Conservation (phyloP, 169 alveolate genomes). For the Plasmodium chabaudi region DNA sequence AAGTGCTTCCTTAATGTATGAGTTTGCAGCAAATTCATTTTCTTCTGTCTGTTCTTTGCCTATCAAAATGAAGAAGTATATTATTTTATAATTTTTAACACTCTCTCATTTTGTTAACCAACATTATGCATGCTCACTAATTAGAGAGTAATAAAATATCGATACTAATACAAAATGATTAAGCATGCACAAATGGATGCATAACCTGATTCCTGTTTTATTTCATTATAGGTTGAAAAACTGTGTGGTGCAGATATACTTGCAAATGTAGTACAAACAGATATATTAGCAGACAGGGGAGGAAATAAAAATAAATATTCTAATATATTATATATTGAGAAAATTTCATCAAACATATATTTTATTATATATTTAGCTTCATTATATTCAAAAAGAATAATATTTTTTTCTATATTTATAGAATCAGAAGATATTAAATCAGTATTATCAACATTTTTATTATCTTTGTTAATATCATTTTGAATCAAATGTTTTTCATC, state of each 20-base stretch:
- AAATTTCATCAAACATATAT: conserved; percentile 49
- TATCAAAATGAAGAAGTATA: not conserved
- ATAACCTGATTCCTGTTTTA: conserved; percentile 20
- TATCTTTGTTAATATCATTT: not conserved
- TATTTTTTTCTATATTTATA: not conserved
- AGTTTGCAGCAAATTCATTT: conserved; percentile 19
- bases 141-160: too few relatives aligned
- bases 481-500: too few relatives aligned
- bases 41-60: conserved; percentile 6
- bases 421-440: not conserved
- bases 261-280: conserved; percentile 5
- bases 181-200: not conserved
- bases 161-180: too few relatives aligned
- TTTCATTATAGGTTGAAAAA: conserved; percentile 12
- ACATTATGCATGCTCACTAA: too few relatives aligned
- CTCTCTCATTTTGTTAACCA: too few relatives aligned
- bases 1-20: conserved; percentile 32
- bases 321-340: conserved; percentile 47
- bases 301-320: conserved; percentile 66
- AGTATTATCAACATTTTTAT: not conserved
- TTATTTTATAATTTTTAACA: too few relatives aligned
- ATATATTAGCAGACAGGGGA: conserved; percentile 24
- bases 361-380: conserved; percentile 69
- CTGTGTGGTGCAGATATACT: conserved; percentile 14
- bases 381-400: conserved; percentile 15